Conservation (phyloP, 139 green algal species). For the Eudorina sp. region DNA sequence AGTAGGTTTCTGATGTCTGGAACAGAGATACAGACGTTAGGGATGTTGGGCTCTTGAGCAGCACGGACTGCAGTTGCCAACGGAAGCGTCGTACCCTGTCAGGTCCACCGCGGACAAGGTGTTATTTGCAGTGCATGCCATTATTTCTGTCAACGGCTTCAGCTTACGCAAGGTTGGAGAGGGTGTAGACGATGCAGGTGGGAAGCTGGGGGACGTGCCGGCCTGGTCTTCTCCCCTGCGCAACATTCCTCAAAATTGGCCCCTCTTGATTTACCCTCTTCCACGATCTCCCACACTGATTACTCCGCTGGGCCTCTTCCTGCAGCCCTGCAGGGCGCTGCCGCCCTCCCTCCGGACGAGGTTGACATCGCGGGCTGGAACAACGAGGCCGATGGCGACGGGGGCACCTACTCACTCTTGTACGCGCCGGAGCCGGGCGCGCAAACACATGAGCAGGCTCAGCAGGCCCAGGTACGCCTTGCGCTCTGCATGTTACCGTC, state of each 20-base stretch:
- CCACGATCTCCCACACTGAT: no score
- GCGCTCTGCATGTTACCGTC: no score
- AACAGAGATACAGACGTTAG: no score
- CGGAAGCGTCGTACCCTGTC: background rate
- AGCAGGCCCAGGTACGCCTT: conserved; percentile 1
- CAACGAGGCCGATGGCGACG: background rate
- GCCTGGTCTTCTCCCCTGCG: no score
- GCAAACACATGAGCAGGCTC: background rate
- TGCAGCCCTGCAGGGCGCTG: background rate
- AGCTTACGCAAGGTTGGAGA: conserved; percentile 69
- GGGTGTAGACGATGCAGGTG: conserved; percentile 55
- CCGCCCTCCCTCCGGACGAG: conserved; percentile 7
- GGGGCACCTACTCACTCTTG: conserved; percentile 31
- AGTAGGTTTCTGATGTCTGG: background rate
- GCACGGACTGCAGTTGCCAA: background rate
- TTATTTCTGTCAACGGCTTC: conserved; percentile 65
- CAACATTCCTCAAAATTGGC: no score
- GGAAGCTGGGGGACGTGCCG: no score
- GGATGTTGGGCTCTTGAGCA: no score
- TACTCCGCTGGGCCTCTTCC: background rate
- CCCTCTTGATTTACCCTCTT: no score
- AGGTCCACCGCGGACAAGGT: conserved; percentile 55
- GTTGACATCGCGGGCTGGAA: conserved; percentile 17
- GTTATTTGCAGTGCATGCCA: conserved; percentile 63
- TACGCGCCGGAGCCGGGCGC: conserved; percentile 20